Evolutionary conservation across 805 yeast species (phyloP), one percentile per base, ranked within the genome.

Genomic region (Saccharomycopsis selenospora): DNA sequence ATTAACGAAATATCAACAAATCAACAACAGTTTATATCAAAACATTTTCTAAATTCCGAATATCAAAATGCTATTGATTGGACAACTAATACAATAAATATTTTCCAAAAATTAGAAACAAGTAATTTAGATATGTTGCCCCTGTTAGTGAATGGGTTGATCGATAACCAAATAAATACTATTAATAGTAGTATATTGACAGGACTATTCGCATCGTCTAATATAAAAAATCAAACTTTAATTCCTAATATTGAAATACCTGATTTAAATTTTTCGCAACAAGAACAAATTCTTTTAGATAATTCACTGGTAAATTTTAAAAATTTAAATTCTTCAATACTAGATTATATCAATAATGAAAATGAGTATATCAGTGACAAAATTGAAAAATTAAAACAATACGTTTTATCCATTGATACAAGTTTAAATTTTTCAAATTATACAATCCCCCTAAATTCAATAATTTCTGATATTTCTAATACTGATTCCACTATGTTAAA

Each of bases 381-480:
- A 20, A 7, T 33, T 14, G 10, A 17, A 14, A 33, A 17, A 33
- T 14, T 33, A 17, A 33, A 33, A 10, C 7, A 26, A 4, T 23
- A 42, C 10, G 36, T 36, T 3, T 14, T 45, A 10, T 45, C 48
- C 4, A 20, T 45, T 18, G 25, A 38, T 10, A 25, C 24, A 6
- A 17, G 29, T 20, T 20, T 45, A 24, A 45, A 45, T 24, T 45
- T 26, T 17, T 45, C 48, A 7, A 26, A 18, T 13, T 14, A 38
- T 13, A 13, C 43, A n/a, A 25, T 45, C n/a, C 38, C 38, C 38
- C n/a, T 20, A 14, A 10, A 6, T 7, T 20, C 38, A 33, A 14
- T 33, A 14, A 33, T 14, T 14, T 14, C 6, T 10, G 10, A 33
- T 33, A 33, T 33, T 14, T 6, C 4, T 6, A 7, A 33, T 10